Base-by-base conservation (phyloP, 2,329 filamentous ascomycete genomes). In the Dactylella cylindrospora region DNA sequence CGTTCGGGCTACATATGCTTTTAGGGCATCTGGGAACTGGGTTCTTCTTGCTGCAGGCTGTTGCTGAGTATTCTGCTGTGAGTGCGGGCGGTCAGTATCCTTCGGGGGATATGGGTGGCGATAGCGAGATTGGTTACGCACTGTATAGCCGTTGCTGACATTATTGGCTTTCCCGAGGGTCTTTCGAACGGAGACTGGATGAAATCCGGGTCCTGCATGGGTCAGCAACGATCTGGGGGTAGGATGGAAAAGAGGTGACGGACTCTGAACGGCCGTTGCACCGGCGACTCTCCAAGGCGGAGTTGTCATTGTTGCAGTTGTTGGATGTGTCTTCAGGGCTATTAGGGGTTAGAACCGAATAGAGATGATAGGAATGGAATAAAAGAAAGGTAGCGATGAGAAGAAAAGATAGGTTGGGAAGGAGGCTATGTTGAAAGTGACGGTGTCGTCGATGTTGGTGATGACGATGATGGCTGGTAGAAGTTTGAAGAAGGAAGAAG, bases 1-100 rank as follows among this genome's bases (percentile, higher is more conserved):
- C 20, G 90, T 90, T 70, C 68, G 66, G 35, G 68, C 68, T 36
- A 70, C 68, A 53, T 70, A 70, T 38, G 67, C 60, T 51, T 70
- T 70, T 32, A 70, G 49, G n/a, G 67, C 64, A 47, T 69, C 67
- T 19, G 68, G 68, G 25, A 70, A 70, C 44, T 64, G 59, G 3
- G 59, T 64, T 49, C 52, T 41, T 20, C 45, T 32, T 17, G 50
- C 38, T 15, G 59, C 36, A 31, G 28, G 28, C 13, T 31, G 8
- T 31, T 31, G 28, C 13, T n/a, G n/a, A n/a, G n/a, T n/a, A n/a
- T n/a, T n/a, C n/a, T n/a, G n/a, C 28, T 31, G 28, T 31, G 13
- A 31, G 13, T 31, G 9, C 28, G 28, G 13, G 13, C 8, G 8
- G 8, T 31, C 28, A 31, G 28, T 41, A n/a, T 10, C 8, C 19